Evolutionary conservation across 495 filamentous ascomycete species (phyloP).

Genomic region (Cercophora newfieldiana): DNA sequence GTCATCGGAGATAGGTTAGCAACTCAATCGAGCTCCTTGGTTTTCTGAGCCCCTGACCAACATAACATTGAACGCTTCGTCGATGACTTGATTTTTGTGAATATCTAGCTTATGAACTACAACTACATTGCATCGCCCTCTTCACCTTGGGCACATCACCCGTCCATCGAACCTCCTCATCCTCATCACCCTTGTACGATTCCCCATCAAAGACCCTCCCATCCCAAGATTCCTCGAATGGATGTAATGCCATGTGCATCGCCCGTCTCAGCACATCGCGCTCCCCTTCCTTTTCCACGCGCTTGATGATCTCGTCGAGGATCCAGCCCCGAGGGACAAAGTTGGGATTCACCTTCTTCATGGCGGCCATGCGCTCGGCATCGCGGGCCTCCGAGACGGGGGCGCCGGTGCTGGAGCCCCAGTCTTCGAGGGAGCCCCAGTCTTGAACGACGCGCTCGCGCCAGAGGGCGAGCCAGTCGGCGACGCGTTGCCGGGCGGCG

Average conservation of each 20-base stretch:
- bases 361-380: constrained; percentile 60
- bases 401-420: constrained; percentile 48
- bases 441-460: constrained; percentile 65
- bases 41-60: too few species aligned
- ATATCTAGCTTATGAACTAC: constrained; percentile 49
- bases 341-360: constrained; percentile 87
- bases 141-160: constrained; percentile 78
- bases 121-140: constrained; percentile 89
- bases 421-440: constrained; percentile 71
- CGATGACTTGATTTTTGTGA: background rate
- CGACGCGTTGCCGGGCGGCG: constrained; percentile 63
- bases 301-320: constrained; percentile 84
- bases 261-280: constrained; percentile 70
- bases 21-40: background rate
- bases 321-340: constrained; percentile 90
- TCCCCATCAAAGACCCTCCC: constrained; percentile 34
- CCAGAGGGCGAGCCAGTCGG: constrained; percentile 76
- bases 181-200: constrained; percentile 53
- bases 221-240: constrained; percentile 81
- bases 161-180: constrained; percentile 80
- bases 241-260: constrained; percentile 77
- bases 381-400: constrained; percentile 50
- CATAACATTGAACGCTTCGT: background rate
- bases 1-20: background rate
- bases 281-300: constrained; percentile 83